Evolutionary conservation across 2,329 filamentous ascomycete genomes (phyloP), one percentile per base, ranked within the genome.

Genomic region (Paraphoma chrysanthemicola): DNA sequence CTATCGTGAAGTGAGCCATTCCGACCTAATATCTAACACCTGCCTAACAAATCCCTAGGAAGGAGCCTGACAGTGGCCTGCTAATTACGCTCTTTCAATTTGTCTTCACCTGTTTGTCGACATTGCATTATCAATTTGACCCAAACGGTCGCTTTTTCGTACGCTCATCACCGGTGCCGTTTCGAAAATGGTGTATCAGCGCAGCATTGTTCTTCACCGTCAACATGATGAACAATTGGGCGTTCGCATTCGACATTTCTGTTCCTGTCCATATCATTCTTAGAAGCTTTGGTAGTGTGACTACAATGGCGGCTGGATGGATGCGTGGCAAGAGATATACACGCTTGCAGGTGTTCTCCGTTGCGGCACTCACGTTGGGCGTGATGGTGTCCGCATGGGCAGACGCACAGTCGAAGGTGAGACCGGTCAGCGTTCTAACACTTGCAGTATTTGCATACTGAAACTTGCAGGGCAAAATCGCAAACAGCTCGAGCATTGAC

Each of bases 221-320:
- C 78, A 99, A 98, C 70, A 87, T 98, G 55, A 80, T 99, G 72
- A 99, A 99, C 79, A 99, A 99, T 70, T 94, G 94, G 82, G 95
- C 94, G 6, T 99, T 99, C 77, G 93, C 92, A 60, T 99, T 97
- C 79, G 89, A 93, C 67, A 98, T 99, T 54, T 97, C 93, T 6
- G 92, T 99, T 0, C 95, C 95, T 1, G 88, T 99, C 47, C 95
- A 99, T 73, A 99, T 99, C 68, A 98, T 99, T 64, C 83, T 99
- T 30, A 88, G 95, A 51, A 97, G 93, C 47, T 96, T 94, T 48
- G 95, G 95, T 14, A 97, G 93, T 68, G 96, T 98, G 60, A 96
- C 93, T 4, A 98, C 95, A 8, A 96, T 99, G 87, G 79, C 89
- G 14, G 92, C 94, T n/a, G 95, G 95, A 3, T 93, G 89, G 70